Conservation (phyloP, 306 rosid species). For the Abrus precatorius region DNA sequence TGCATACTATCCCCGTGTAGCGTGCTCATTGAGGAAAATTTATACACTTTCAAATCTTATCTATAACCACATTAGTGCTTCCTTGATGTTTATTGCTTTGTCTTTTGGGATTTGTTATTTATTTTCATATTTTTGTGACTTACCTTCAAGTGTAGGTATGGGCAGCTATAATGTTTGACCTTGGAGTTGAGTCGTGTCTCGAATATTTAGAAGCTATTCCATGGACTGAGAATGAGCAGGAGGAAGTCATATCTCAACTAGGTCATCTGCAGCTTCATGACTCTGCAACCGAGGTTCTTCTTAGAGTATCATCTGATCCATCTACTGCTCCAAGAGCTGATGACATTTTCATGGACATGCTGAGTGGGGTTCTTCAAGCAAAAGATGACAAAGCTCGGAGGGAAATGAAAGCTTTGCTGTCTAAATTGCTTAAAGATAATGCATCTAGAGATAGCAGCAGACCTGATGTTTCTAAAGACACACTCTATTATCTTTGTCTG, state of each 20-base stretch:
- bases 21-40: background rate
- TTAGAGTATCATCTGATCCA: conserved; percentile 72
- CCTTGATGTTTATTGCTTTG: conserved; percentile 4
- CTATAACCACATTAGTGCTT: background rate
- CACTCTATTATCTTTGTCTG: conserved; percentile 79
- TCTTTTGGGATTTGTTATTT: background rate
- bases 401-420: conserved; percentile 79
- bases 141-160: conserved; percentile 67
- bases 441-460: conserved; percentile 51
- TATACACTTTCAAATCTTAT: background rate
- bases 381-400: conserved; percentile 89
- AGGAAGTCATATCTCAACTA: conserved; percentile 67
- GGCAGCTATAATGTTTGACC: conserved; percentile 86
- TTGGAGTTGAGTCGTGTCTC: conserved; percentile 76
- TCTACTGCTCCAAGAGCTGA: conserved; percentile 65
- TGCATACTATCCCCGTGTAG: conserved; percentile 10
- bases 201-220: conserved; percentile 89
- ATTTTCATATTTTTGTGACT: background rate
- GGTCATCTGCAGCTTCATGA: conserved; percentile 71
- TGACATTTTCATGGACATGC: conserved; percentile 62
- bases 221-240: conserved; percentile 88
- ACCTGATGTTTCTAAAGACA: conserved; percentile 79
- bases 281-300: conserved; percentile 61
- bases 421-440: conserved; percentile 77
- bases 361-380: conserved; percentile 81